phyloP scores from a whole-genome alignment of 257 asterid genomes.

The Dorcoceras hygrometricum region DNA sequence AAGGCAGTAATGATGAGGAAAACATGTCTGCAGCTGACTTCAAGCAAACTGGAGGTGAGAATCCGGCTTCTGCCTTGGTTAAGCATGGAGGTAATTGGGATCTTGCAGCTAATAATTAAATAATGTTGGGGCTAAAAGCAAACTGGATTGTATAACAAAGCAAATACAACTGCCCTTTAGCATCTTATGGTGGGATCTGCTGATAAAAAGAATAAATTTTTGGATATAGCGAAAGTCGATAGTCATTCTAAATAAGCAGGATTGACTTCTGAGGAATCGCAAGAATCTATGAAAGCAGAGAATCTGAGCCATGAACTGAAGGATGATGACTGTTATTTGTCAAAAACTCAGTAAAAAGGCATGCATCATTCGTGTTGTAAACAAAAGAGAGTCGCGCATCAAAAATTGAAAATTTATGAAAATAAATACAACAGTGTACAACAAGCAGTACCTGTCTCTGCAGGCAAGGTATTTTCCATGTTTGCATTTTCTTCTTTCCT shows the following conservation, averaged over 20 bases:
- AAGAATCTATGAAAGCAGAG: constrained; percentile 37
- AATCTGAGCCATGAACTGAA: constrained; percentile 32
- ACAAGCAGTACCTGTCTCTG: too few relatives aligned
- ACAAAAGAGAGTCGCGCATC: too few relatives aligned
- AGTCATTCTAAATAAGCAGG: constrained; percentile 32
- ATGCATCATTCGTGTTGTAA: too few relatives aligned
- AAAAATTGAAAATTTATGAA: too few relatives aligned
- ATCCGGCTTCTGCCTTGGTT: constrained; percentile 56
- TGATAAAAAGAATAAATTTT: constrained; percentile 38
- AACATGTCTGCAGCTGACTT: constrained; percentile 59
- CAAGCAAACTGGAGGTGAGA: constrained; percentile 41
- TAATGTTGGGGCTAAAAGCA: constrained; percentile 72
- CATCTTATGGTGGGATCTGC: constrained; percentile 66
- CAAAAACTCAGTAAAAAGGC: too few relatives aligned
- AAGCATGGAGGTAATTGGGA: constrained; percentile 98
- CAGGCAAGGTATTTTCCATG: too few relatives aligned
- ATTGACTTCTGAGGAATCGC: constrained; percentile 34
- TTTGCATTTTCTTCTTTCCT: too few relatives aligned
- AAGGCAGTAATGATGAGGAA: constrained; percentile 51
- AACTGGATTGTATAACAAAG: constrained; percentile 83
- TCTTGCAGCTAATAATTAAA: constrained; percentile 62
- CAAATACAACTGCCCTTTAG: constrained; percentile 89
- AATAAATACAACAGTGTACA: too few relatives aligned
- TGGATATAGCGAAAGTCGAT: constrained; percentile 39
- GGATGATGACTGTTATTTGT: constrained; percentile 10